Evolutionary conservation across 257 asterid genomes (phyloP).

Genomic region (Jaltomata sinuosa): DNA sequence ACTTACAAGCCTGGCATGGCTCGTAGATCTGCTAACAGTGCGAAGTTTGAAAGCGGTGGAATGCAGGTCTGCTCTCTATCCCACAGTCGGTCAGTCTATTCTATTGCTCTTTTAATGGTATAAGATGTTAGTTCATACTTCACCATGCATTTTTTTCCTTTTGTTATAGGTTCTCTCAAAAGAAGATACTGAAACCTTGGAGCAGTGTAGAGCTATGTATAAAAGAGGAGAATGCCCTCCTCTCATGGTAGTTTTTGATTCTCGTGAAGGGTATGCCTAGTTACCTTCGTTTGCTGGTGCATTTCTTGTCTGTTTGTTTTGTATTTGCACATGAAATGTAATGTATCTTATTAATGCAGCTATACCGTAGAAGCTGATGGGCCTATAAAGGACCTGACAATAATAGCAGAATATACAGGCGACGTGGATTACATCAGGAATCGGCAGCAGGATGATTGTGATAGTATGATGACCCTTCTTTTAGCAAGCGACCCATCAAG

Average conservation of each 20-base stretch:
- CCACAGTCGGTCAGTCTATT: not conserved
- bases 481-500: constrained; percentile 43
- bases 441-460: constrained; percentile 72
- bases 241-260: constrained; percentile 57
- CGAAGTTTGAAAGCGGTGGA: constrained; percentile 66
- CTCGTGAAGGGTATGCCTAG: constrained; percentile 63
- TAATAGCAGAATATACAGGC: constrained; percentile 70
- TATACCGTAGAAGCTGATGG: constrained; percentile 87
- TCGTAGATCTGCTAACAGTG: constrained; percentile 58
- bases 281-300: not conserved
- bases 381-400: constrained; percentile 74
- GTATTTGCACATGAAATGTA: not conserved
- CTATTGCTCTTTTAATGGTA: not conserved
- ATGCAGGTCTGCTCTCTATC: constrained; percentile 57
- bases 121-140: not conserved
- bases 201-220: constrained; percentile 44
- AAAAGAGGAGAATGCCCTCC: constrained; percentile 73
- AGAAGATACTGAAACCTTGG: constrained; percentile 60
- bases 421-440: constrained; percentile 74
- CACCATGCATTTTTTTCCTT: not conserved
- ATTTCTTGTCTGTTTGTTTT: not conserved
- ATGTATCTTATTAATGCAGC: constrained; percentile 32
- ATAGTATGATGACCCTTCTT: constrained; percentile 89
- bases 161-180: constrained; percentile 51
- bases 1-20: constrained; percentile 67